phyloP scores from a whole-genome alignment of 163 green algal species.

The Scenedesmus sp. region DNA sequence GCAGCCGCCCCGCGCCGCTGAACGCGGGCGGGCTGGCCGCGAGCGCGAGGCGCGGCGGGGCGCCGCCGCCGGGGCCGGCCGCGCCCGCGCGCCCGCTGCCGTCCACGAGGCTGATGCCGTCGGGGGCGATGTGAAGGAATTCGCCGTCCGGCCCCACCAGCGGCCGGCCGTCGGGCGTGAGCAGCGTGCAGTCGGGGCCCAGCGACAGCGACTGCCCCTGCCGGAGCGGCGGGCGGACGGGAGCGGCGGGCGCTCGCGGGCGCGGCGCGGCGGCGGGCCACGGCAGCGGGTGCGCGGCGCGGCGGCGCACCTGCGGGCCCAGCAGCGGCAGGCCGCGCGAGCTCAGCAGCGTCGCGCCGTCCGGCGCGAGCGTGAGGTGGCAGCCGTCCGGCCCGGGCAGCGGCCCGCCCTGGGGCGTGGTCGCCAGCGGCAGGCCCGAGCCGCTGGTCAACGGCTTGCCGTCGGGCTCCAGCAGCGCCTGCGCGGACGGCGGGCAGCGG shows the following conservation, averaged over 20 bases:
- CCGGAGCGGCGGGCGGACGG: too few species aligned
- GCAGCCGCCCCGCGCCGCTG: not conserved
- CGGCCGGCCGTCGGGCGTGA: not conserved
- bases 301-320: conserved; percentile 3
- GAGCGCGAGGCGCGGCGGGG: too few species aligned
- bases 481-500: too few species aligned
- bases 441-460: not conserved
- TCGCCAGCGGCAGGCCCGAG: not conserved
- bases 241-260: too few species aligned
- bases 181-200: conserved; percentile 9
- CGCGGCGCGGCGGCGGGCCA: too few species aligned
- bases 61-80: too few species aligned
- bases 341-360: not conserved
- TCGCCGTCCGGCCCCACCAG: not conserved
- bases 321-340: not conserved
- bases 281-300: too few species aligned
- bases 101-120: not conserved
- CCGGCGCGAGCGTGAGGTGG: not conserved
- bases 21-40: conserved; percentile 12
- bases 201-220: conserved; percentile 10
- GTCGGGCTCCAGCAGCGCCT: conserved; percentile 8
- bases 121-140: not conserved
- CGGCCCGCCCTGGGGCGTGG: not conserved
- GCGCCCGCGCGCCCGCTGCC: not conserved
- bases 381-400: not conserved